Conservation (phyloP, 1,139 yeast genomes). For the Saccharomyces pastorianus region DNA sequence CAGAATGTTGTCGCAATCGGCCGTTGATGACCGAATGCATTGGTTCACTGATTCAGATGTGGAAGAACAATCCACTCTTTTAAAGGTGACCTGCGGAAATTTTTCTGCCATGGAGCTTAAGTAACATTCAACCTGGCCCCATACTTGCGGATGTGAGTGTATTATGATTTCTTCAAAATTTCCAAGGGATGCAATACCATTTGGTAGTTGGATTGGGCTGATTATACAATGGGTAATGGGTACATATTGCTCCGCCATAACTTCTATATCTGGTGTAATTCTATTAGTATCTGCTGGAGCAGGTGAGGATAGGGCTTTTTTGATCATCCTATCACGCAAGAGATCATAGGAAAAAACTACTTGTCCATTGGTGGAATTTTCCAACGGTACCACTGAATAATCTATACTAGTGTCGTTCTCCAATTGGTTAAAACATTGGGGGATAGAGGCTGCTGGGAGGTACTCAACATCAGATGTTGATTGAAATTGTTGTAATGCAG, state of each 20-base stretch:
- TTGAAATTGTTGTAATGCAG: conserved; percentile 70
- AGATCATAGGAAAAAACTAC: conserved; percentile 81
- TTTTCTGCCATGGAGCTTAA: conserved; percentile 42
- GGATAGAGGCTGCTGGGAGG: conserved; percentile 40
- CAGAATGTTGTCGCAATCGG: conserved; percentile 18
- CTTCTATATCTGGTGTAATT: conserved; percentile 34
- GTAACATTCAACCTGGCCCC: conserved; percentile 81
- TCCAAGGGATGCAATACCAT: conserved; percentile 18
- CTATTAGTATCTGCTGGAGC: conserved; percentile 10
- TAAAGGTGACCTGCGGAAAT: conserved; percentile 31
- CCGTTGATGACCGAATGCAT: conserved; percentile 33
- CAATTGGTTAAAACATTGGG: conserved; percentile 56
- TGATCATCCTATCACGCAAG: conserved; percentile 55
- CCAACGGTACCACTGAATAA: conserved; percentile 82
- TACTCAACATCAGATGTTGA: conserved; percentile 24
- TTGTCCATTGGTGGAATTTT: conserved; percentile 91
- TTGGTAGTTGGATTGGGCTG: conserved; percentile 34
- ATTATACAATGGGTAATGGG: conserved; percentile 73
- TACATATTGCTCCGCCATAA: conserved; percentile 76
- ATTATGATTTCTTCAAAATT: conserved; percentile 44
- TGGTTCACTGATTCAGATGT: conserved; percentile 79
- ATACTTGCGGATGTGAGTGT: conserved; percentile 93
- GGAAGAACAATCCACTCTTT: conserved; percentile 58
- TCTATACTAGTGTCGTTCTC: conserved; percentile 25
- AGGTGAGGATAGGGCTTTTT: conserved; percentile 5